Evolutionary conservation across 805 yeast species (phyloP), one percentile per base, ranked within the genome.

Genomic region (Lachancea sp.): DNA sequence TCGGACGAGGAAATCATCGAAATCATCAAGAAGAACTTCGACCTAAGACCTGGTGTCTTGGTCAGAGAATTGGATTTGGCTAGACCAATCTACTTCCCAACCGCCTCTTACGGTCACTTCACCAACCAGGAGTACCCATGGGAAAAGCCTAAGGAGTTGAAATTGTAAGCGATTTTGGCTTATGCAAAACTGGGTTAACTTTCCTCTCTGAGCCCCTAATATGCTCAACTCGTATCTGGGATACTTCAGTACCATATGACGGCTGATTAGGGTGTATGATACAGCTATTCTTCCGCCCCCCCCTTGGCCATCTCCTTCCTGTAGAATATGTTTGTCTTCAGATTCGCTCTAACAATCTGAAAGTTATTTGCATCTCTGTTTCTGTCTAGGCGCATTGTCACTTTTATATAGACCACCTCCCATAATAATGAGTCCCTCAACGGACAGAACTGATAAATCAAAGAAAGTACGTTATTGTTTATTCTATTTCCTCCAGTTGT

Each of bases 51-150:
- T 54, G 99, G 99, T 87, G 93, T 85, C 61, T 81, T 93, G 71
- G 99, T 93, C 68, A 87, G 75, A 72, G 96, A 90, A 71, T 82
- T 93, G 66, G 93, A 93, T 70, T 81, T 93, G 68, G 99, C 99
- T 56, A 88, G 96, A 77, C 99, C 99, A 72, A 93, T 93, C 73
- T 93, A 93, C 81, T 81, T 88, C 78, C 85, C 91, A 84, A 93
- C 99, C 62, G 99, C 99, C 63, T 85, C 96, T 47, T 91, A 93
- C 73, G 99, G 99, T 69, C 99, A 93, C 76, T 93, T 93, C 86
- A 93, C 99, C 68, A 87, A 93, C 85, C 99, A 91, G 79, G 84
- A 82, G 67, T 85, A 88, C 82, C 77, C 96, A 64, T 93, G 99
- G 99, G 99, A 93, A 80, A 81, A 86, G 74, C 96, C 97, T 73